Percentiles rank a stretch among this genome's conserved stretches.
Evolutionary conservation across 2,329 filamentous ascomycete species (phyloP).

Genomic region (Myriosclerotinia scirpicola): DNA sequence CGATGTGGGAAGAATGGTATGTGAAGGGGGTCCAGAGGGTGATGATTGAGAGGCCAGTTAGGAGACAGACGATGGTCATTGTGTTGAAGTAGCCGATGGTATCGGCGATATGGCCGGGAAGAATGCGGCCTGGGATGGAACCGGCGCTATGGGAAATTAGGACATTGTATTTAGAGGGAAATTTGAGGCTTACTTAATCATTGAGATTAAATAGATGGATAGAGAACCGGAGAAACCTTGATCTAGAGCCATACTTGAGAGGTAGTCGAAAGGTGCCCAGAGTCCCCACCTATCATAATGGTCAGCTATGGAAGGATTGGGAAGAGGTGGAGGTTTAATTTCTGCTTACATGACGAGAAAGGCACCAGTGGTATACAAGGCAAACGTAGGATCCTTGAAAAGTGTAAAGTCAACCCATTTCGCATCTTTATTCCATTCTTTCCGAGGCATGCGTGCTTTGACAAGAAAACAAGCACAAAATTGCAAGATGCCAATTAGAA

Average conservation of each 20-base stretch:
- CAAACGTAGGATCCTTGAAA: constrained; percentile 26
- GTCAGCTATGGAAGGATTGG: neutral
- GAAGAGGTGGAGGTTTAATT: neutral
- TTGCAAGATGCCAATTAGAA: constrained; percentile 2
- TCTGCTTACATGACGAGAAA: constrained; percentile 17
- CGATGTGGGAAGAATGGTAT: constrained; percentile 47
- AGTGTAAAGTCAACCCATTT: constrained; percentile 41
- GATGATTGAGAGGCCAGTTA: constrained; percentile 48
- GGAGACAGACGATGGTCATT: constrained; percentile 48
- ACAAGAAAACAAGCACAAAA: constrained; percentile 11
- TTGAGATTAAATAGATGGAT: constrained; percentile 13
- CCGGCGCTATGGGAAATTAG: constrained; percentile 31
- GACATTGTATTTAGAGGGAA: constrained; percentile 46
- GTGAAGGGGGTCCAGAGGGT: constrained; percentile 54
- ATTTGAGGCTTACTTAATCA: constrained; percentile 16
- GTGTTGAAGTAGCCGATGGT: constrained; percentile 53
- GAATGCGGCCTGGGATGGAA: constrained; percentile 45
- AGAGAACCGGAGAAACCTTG: constrained; percentile 55
- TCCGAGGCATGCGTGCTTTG: constrained; percentile 1
- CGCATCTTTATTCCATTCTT: constrained; percentile 11
- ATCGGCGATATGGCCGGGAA: constrained; percentile 53
- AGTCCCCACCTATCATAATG: constrained; percentile 42
- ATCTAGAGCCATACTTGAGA: constrained; percentile 35
- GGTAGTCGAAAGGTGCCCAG: constrained; percentile 27
- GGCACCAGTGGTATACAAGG: constrained; percentile 11